These are phyloP conservation scores for Elongisporangium prolatum DNA, from an alignment of 352 stramenopile species.

Conservation along the genomic window DNA sequence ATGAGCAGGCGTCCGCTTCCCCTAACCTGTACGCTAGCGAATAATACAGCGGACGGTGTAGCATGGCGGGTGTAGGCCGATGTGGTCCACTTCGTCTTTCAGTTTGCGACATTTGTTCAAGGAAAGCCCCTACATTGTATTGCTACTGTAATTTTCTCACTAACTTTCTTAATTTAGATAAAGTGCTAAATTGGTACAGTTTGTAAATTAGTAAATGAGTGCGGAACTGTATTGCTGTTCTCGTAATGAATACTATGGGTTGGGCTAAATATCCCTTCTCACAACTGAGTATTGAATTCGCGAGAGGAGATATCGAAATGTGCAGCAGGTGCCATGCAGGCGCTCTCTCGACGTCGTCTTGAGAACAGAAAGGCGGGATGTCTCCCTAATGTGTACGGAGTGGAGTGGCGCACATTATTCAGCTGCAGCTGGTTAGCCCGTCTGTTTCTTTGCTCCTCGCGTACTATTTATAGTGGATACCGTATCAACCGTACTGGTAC, in stretches of 20 bases:
- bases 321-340: background rate
- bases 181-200: background rate
- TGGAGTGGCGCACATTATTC: background rate
- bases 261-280: background rate
- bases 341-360: background rate
- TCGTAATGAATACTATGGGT: too few relatives aligned
- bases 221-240: background rate
- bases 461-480: background rate
- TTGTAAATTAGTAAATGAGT: background rate
- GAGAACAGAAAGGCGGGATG: background rate
- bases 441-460: background rate
- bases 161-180: background rate
- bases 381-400: background rate
- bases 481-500: background rate
- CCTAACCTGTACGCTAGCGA: background rate
- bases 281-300: too few relatives aligned
- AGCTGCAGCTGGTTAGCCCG: background rate
- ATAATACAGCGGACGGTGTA: background rate
- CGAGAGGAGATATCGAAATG: background rate
- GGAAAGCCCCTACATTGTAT: background rate
- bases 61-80: background rate
- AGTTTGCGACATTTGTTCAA: background rate
- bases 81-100: background rate
- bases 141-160: background rate
- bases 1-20: background rate